phyloP scores from a whole-genome alignment of 2,329 filamentous ascomycete species.

The Tolypocladium amazonense region DNA sequence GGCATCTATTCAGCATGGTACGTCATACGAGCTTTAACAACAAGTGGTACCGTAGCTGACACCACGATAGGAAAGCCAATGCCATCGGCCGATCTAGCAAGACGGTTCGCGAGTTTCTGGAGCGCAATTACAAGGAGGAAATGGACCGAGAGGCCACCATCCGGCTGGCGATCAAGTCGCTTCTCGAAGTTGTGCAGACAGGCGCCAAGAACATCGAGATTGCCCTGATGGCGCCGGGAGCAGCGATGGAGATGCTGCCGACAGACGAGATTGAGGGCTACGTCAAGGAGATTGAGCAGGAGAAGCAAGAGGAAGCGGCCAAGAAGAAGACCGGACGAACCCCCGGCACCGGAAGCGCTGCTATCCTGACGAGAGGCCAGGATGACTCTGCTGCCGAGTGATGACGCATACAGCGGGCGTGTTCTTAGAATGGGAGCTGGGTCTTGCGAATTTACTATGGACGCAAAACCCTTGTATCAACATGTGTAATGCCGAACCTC shows the following conservation, averaged over 20 bases:
- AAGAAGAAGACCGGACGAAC: constrained; percentile 85
- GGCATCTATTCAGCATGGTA: constrained; percentile 99
- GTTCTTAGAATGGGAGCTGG: constrained; percentile 13
- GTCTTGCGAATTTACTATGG: constrained; percentile 13
- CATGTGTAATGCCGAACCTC: constrained; percentile 20
- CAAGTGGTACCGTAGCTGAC: not conserved
- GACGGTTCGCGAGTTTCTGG: constrained; percentile 96
- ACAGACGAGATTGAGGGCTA: constrained; percentile 94
- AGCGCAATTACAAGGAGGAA: constrained; percentile 96
- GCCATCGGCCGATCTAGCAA: constrained; percentile 97
- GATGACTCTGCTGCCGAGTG: constrained; percentile 28
- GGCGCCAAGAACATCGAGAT: constrained; percentile 99
- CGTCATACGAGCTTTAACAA: constrained; percentile 13
- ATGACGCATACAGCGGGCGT: constrained; percentile 6
- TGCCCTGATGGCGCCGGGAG: constrained; percentile 90
- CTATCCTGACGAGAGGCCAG: constrained; percentile 59
- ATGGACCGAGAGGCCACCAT: constrained; percentile 97
- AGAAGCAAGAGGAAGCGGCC: constrained; percentile 97
- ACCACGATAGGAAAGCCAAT: constrained; percentile 77
- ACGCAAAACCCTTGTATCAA: constrained; percentile 25
- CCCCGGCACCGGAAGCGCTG: constrained; percentile 57
- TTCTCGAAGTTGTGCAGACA: constrained; percentile 95
- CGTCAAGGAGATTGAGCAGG: constrained; percentile 97
- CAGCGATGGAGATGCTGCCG: constrained; percentile 84
- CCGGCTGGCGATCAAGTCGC: constrained; percentile 93